These are phyloP conservation scores for Leptographium flavum DNA, from an alignment of 2,329 filamentous ascomycete genomes.

Conservation along the genomic window DNA sequence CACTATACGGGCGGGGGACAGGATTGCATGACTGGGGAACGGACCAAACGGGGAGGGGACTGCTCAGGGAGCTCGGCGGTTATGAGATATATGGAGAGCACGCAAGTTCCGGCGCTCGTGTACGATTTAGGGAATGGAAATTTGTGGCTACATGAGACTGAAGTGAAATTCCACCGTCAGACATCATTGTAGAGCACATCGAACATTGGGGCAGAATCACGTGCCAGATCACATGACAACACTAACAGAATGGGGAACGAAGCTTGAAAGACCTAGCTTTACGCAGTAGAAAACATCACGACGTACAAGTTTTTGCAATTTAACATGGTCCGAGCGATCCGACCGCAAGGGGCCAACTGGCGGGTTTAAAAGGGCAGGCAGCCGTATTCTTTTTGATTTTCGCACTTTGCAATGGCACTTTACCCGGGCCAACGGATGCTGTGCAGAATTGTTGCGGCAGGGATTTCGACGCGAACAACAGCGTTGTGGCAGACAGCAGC, in stretches of 20 bases:
- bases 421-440: neutral
- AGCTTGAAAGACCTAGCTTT: slow-evolving; percentile 5
- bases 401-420: neutral
- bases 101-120: slow-evolving; percentile 6
- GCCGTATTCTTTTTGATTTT: neutral
- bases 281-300: slow-evolving; percentile 9
- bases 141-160: slow-evolving; percentile 1
- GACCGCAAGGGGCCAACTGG: neutral
- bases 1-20: slow-evolving; percentile 6
- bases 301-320: neutral
- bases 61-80: neutral
- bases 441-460: neutral
- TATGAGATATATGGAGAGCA: neutral
- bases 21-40: slow-evolving; percentile 1
- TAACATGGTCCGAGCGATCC: neutral
- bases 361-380: neutral
- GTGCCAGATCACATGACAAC: neutral
- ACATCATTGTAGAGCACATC: too few relatives aligned
- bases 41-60: neutral
- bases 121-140: slow-evolving; percentile 1
- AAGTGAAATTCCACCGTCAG: too few relatives aligned
- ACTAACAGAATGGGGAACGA: neutral
- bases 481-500: neutral
- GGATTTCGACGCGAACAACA: neutral
- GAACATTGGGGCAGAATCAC: neutral